Evolutionary conservation across 2,329 filamentous ascomycete genomes (phyloP).

Genomic region (Dactylellina sp.): DNA sequence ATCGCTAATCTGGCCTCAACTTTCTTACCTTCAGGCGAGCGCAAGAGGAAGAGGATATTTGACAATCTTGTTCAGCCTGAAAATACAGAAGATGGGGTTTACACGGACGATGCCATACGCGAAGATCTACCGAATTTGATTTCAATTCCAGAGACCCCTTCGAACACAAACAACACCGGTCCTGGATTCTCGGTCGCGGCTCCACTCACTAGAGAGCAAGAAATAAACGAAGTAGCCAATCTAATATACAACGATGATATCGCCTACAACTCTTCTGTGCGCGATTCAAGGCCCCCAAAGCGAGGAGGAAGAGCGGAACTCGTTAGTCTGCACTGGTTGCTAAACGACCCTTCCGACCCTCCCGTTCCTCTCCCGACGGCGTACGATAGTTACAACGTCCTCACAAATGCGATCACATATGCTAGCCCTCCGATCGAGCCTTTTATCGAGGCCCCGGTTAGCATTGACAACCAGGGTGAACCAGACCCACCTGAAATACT

Average conservation of each 20-base stretch:
- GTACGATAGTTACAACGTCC: not conserved
- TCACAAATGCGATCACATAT: not conserved
- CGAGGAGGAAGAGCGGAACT: constrained; percentile 11
- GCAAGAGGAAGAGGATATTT: constrained; percentile 49
- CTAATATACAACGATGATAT: constrained; percentile 33
- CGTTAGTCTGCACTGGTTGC: constrained; percentile 44
- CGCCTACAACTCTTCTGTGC: constrained; percentile 6
- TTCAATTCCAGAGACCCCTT: not conserved
- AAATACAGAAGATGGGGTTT: constrained; percentile 23
- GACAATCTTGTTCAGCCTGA: constrained; percentile 23
- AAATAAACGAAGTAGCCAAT: constrained; percentile 37
- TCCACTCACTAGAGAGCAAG: constrained; percentile 10
- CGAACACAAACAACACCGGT: not conserved
- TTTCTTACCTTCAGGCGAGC: constrained; percentile 21
- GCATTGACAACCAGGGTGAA: not conserved
- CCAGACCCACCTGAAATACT: not conserved
- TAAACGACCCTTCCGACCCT: constrained; percentile 34
- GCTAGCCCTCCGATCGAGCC: not conserved
- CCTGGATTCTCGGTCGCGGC: not conserved
- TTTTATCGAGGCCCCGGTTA: not conserved
- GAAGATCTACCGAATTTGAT: not conserved
- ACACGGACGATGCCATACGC: not conserved
- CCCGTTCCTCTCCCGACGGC: not conserved
- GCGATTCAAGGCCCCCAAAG: not conserved
- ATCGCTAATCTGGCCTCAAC: not conserved